Percentiles rank a stretch among this genome's conserved stretches.
These are phyloP conservation scores for Phialemonium atrogriseum DNA, from an alignment of 2,329 filamentous ascomycete species.

Conservation along the genomic window DNA sequence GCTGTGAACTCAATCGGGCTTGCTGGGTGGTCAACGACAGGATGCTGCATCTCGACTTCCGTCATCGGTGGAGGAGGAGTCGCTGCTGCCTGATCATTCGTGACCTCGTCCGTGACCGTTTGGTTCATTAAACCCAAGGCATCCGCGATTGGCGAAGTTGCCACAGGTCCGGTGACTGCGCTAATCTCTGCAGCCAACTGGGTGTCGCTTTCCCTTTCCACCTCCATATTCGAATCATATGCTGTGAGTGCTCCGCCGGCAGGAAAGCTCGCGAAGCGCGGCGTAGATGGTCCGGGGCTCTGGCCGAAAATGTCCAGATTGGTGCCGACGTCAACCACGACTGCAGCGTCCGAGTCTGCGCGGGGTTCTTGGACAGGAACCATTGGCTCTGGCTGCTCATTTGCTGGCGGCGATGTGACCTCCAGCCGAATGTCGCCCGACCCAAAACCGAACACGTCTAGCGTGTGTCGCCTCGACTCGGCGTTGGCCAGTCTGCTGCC, in stretches of 20 bases:
- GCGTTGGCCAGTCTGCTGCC: too few relatives aligned
- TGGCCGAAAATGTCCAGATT: conserved; percentile 25
- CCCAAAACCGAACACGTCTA: conserved; percentile 10
- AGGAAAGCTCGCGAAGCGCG: too few relatives aligned
- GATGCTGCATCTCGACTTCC: conserved; percentile 1
- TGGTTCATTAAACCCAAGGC: conserved; percentile 3
- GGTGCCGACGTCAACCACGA: conserved; percentile 21
- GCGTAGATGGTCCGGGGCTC: too few relatives aligned
- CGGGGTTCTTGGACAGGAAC: too few relatives aligned
- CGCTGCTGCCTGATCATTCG: conserved; percentile 10
- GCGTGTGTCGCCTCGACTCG: conserved; percentile 11
- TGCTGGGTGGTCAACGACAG: not conserved
- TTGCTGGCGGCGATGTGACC: not conserved
- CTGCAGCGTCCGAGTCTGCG: not conserved
- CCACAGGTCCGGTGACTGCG: too few relatives aligned
- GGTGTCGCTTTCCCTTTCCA: too few relatives aligned
- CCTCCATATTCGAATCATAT: too few relatives aligned
- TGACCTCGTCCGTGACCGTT: conserved; percentile 1
- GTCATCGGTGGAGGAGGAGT: conserved; percentile 1
- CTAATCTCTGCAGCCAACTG: too few relatives aligned
- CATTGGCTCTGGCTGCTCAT: not conserved
- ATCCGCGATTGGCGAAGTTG: too few relatives aligned
- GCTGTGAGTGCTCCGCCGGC: too few relatives aligned
- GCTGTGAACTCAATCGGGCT: not conserved
- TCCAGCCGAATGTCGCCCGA: not conserved